phyloP scores from a whole-genome alignment of 2,329 filamentous ascomycete species.

The Colletotrichum sp. region DNA sequence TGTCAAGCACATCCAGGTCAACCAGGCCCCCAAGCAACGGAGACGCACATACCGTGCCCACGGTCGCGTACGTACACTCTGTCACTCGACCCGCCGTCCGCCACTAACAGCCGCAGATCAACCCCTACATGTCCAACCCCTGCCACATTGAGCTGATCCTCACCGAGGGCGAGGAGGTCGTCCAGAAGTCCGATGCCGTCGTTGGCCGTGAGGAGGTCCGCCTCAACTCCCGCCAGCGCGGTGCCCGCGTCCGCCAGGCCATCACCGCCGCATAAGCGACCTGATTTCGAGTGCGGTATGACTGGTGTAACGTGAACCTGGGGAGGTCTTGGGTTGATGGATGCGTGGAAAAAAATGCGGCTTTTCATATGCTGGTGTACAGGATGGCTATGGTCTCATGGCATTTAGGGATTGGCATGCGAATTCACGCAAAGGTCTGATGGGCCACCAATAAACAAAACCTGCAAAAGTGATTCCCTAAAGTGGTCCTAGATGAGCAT shows the following conservation, averaged over 20 bases:
- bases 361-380: slow-evolving; percentile 34
- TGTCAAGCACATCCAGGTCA: slow-evolving; percentile 99
- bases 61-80: slow-evolving; percentile 83
- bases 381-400: slow-evolving; percentile 34
- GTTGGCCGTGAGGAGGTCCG: slow-evolving; percentile 68
- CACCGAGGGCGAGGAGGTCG: slow-evolving; percentile 94
- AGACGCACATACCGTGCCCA: slow-evolving; percentile 99
- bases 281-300: slow-evolving; percentile 8
- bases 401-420: slow-evolving; percentile 41
- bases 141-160: slow-evolving; percentile 99
- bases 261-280: slow-evolving; percentile 66
- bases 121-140: slow-evolving; percentile 99
- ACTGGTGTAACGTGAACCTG: slow-evolving; percentile 15
- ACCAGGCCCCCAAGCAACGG: slow-evolving; percentile 99
- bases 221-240: slow-evolving; percentile 93
- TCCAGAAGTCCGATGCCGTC: slow-evolving; percentile 83
- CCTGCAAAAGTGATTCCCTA: slow-evolving; percentile 16
- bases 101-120: slow-evolving; percentile 72
- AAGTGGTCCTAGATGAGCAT: neutral
- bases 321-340: slow-evolving; percentile 24
- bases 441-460: slow-evolving; percentile 22
- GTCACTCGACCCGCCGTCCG: neutral
- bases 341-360: slow-evolving; percentile 25
- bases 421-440: slow-evolving; percentile 24
- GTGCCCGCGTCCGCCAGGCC: slow-evolving; percentile 67